Conservation (phyloP, 2,329 filamentous ascomycete species). For the Chaetomium globosum region DNA sequence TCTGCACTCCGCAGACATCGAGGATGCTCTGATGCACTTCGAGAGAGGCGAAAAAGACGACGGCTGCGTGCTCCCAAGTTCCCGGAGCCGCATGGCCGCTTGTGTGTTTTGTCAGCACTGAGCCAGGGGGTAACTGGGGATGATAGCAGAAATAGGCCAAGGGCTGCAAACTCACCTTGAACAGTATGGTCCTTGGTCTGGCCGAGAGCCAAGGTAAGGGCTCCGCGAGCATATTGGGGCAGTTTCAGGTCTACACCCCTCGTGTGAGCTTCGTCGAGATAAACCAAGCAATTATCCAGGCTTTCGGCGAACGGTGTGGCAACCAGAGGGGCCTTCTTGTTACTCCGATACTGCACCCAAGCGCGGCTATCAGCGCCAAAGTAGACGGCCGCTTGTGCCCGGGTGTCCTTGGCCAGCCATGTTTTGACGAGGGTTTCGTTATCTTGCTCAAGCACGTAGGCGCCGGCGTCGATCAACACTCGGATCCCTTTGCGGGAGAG, state of each 20-base stretch:
- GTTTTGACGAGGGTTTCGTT: neutral
- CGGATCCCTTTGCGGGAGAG: neutral
- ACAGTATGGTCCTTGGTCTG: conserved; percentile 4
- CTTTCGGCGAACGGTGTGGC: neutral
- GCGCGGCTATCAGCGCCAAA: neutral
- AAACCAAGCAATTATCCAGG: neutral
- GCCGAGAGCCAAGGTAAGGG: conserved; percentile 3
- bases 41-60: neutral
- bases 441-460: no score
- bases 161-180: neutral
- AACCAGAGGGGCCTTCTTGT: conserved; percentile 1
- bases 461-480: neutral
- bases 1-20: neutral
- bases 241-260: conserved; percentile 2
- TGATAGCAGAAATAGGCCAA: neutral
- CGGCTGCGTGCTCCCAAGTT: neutral
- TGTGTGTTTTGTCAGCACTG: neutral
- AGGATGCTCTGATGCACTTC: conserved; percentile 2
- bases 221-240: neutral
- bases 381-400: neutral
- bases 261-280: conserved; percentile 6
- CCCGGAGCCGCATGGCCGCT: conserved; percentile 3
- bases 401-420: neutral
- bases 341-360: neutral
- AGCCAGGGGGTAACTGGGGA: neutral